These are phyloP conservation scores for Inga leiocalycina DNA, from an alignment of 306 rosid species.

Conservation along the genomic window DNA sequence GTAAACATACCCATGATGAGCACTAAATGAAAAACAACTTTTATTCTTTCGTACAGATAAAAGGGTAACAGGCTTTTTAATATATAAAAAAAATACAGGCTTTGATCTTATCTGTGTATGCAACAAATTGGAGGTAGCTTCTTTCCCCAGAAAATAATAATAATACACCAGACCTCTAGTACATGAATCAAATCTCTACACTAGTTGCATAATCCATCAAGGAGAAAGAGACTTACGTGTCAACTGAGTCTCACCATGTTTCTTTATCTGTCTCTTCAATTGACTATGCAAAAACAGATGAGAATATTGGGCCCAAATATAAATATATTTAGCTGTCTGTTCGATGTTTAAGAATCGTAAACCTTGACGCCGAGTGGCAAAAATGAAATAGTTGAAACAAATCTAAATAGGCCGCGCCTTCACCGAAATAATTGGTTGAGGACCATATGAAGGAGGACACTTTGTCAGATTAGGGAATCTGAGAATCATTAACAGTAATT, in stretches of 20 bases:
- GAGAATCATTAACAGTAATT: constrained; percentile 32
- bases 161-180: constrained; percentile 13
- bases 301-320: background rate
- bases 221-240: background rate
- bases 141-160: constrained; percentile 30
- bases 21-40: background rate
- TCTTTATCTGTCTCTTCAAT: background rate
- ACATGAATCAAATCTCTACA: background rate
- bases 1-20: background rate
- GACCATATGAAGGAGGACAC: constrained; percentile 21
- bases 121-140: constrained; percentile 29
- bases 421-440: constrained; percentile 27
- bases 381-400: constrained; percentile 27
- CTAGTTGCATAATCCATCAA: background rate
- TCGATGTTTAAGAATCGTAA: constrained; percentile 21
- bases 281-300: background rate
- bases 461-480: constrained; percentile 29
- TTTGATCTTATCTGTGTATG: constrained; percentile 28
- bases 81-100: background rate
- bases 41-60: background rate
- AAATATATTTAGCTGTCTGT: background rate
- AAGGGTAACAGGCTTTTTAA: background rate
- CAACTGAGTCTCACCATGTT: background rate
- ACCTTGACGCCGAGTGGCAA: constrained; percentile 16
- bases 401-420: constrained; percentile 1